Evolutionary conservation across 257 asterid species (phyloP).

Genomic region (Nicotiana tomentosiformis): DNA sequence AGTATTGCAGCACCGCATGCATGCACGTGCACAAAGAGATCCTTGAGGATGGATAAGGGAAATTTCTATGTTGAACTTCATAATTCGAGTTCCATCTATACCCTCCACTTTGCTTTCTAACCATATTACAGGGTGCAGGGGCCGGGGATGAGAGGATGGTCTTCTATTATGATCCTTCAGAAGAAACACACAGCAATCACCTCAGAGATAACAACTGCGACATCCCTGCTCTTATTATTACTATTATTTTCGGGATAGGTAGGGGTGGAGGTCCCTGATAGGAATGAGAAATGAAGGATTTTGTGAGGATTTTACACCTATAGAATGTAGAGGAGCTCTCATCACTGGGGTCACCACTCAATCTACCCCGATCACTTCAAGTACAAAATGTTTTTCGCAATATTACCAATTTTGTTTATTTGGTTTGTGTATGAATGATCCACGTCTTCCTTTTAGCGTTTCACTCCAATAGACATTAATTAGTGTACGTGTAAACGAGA

Average conservation of each 20-base stretch:
- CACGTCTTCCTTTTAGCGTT: not conserved
- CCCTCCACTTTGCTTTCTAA: not conserved
- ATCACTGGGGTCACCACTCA: not conserved
- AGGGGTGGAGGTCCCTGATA: not conserved
- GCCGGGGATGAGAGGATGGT: not conserved
- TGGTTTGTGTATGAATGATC: not conserved
- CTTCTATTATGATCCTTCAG: not conserved
- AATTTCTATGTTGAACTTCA: not conserved
- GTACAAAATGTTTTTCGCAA: not conserved
- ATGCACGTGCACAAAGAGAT: slow-evolving; percentile 79
- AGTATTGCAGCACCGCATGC: slow-evolving; percentile 86
- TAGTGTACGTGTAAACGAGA: too few species aligned
- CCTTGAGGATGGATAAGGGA: slow-evolving; percentile 63
- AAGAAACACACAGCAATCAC: not conserved
- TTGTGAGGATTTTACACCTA: not conserved
- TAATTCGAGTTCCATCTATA: not conserved
- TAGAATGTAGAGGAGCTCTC: not conserved
- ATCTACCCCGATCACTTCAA: not conserved
- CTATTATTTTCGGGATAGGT: not conserved
- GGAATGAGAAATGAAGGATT: not conserved
- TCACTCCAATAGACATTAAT: not conserved
- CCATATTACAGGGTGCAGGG: not conserved
- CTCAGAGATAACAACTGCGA: not conserved
- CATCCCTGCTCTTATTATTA: not conserved
- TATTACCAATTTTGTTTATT: not conserved